Base-by-base conservation (phyloP, 345 rosid species). In the Viola odorata region DNA sequence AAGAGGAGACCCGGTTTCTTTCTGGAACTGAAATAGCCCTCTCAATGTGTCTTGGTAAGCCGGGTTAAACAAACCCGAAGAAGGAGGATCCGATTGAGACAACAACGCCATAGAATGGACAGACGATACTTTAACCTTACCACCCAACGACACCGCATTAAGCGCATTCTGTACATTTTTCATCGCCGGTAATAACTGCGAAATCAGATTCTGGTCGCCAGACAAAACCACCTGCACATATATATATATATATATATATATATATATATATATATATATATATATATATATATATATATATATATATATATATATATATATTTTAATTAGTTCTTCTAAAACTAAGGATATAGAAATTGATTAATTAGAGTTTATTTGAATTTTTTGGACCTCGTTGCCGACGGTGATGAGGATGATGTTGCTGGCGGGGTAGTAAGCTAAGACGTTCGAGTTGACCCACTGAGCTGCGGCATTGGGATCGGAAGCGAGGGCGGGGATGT, bases 141-240 rank as follows among this genome's bases (percentile, higher is more conserved):
- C 91, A 12, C 91, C 91, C 58, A 90, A 78, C 0, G 87, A 80
- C 48, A 71, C 91, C n/a, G 84, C 66, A 53, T 64, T 78, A 13
- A 90, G 80, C n/a, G 96, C 99, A 13, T 71, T 81, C 51, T 86
- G 88, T 68, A 94, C 58, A 58, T 94, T 87, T 67, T 73, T 76
- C 95, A 94, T 82, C 7, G 99, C 97, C 15, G 97, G 97, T 1
- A 94, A 73, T 37, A 94, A 87, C 76, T 90, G 96, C 44, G 78
- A 80, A 14, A 82, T 83, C 53, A 94, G 71, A 64, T 74, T 77
- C 17, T 73, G 88, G 67, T 94, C 99, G 39, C 81, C 80, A 52
- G 96, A 64, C 37, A 71, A 62, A 58, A 90, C 8, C 16, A 89
- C 96, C 97, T 90, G 77, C 53, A n/a, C 57, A n/a, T n/a, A n/a